Evolutionary conservation across 345 rosid species (phyloP).

Genomic region (Cardiospermum halicacabum): DNA sequence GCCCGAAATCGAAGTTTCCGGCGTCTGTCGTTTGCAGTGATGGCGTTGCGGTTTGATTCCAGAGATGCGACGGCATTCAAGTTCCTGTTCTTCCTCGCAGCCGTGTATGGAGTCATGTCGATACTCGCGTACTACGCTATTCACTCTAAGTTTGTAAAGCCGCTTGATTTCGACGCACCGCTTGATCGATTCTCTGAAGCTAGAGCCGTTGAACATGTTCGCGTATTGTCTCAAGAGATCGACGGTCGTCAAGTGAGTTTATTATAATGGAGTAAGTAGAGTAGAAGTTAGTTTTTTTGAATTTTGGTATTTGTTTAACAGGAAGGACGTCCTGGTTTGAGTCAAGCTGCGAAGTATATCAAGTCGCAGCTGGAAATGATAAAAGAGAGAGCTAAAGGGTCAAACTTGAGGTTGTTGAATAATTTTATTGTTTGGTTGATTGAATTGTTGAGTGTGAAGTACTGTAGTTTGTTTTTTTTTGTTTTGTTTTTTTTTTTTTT

Average conservation of each 20-base stretch:
- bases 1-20: background rate
- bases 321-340: slow-evolving; percentile 91
- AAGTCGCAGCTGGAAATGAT: slow-evolving; percentile 58
- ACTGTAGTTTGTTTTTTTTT: slow-evolving; percentile 1
- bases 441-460: background rate
- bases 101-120: slow-evolving; percentile 65
- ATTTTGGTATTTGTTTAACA: slow-evolving; percentile 18
- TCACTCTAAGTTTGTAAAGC: slow-evolving; percentile 58
- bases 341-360: slow-evolving; percentile 78
- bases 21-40: slow-evolving; percentile 8
- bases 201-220: slow-evolving; percentile 83
- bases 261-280: background rate
- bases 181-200: slow-evolving; percentile 92
- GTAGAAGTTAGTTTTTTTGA: background rate
- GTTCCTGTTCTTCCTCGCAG: slow-evolving; percentile 41
- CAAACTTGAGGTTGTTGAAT: slow-evolving; percentile 48
- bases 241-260: slow-evolving; percentile 81
- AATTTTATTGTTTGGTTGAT: background rate
- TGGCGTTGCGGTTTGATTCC: slow-evolving; percentile 52
- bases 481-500: background rate
- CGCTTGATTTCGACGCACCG: slow-evolving; percentile 75
- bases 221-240: slow-evolving; percentile 61
- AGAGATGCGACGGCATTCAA: slow-evolving; percentile 66
- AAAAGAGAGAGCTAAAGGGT: slow-evolving; percentile 78
- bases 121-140: slow-evolving; percentile 47